Evolutionary conservation across 257 asterid species (phyloP).

Genomic region (Solanum verrucosum): DNA sequence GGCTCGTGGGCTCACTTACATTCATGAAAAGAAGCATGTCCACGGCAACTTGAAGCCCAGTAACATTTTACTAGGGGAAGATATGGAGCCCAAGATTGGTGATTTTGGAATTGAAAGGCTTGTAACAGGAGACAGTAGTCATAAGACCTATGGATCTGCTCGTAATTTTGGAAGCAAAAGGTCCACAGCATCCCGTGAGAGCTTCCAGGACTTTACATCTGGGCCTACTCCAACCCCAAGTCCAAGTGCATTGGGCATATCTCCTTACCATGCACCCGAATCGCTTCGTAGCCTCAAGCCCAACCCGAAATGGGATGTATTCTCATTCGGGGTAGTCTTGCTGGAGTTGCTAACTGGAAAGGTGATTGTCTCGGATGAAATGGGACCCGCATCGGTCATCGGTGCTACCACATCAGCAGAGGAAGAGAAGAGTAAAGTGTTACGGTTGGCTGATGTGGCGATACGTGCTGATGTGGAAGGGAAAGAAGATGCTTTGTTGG

Average conservation of each 20-base stretch:
- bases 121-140: slow-evolving; percentile 47
- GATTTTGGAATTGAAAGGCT: slow-evolving; percentile 92
- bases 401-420: slow-evolving; percentile 25
- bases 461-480: slow-evolving; percentile 87
- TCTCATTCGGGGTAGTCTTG: slow-evolving; percentile 64
- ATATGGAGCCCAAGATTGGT: slow-evolving; percentile 89
- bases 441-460: slow-evolving; percentile 64
- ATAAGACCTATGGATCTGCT: slow-evolving; percentile 63
- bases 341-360: slow-evolving; percentile 71
- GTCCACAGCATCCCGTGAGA: slow-evolving; percentile 76
- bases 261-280: slow-evolving; percentile 88
- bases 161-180: slow-evolving; percentile 82
- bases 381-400: slow-evolving; percentile 22
- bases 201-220: slow-evolving; percentile 47
- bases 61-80: slow-evolving; percentile 56
- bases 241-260: slow-evolving; percentile 58
- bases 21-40: slow-evolving; percentile 84
- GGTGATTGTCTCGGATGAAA: slow-evolving; percentile 58
- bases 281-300: slow-evolving; percentile 89
- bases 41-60: slow-evolving; percentile 91
- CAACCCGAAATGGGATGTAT: slow-evolving; percentile 83
- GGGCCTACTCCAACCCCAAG: slow-evolving; percentile 86
- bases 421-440: slow-evolving; percentile 43
- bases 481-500: slow-evolving; percentile 65
- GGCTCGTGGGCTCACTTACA: slow-evolving; percentile 78